Evolutionary conservation across 768 basidiomycete genomes (phyloP), one percentile per base, ranked within the genome.

Genomic region (Tylopilus balloui): DNA sequence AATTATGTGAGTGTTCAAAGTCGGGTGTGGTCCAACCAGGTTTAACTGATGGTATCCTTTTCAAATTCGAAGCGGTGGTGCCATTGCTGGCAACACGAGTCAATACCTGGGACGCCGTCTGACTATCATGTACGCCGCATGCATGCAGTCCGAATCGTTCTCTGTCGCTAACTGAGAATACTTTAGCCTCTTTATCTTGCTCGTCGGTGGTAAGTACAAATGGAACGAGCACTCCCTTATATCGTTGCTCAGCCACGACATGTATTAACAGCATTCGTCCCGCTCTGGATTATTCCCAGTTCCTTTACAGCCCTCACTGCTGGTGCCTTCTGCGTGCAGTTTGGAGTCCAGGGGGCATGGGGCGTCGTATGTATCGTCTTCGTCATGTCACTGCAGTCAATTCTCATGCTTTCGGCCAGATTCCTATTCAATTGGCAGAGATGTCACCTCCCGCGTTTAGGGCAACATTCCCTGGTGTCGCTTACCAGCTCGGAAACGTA

Each of bases 291-390:
- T 56, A 57, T 95, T 7, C 92, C 92, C 3, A 67, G 58, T 6
- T 68, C 75, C 1, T 93, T 93, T 66, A 64, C 77, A 1, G 76
- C 71, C 1, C 82, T 96, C 9, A 61, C 88, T 0, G 89, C 88
- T 0, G 90, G 90, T 9, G 92, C 90, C 1, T 95, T 94, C 70
- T 91, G 79, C 57, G 72, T 92, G 14, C 91, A 93, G 60, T 80
- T 89, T 55, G 89, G 88, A 43, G 88, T 94, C 0, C 92, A 95
- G 64, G 91, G 90, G 2, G 91, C 89, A 31, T 92, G 88, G 88
- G 89, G 89, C 58, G 84, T 90, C 11, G 87, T 90, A 61, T 55
- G 85, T 64, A 47, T 39, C 11, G 6, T 31, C 25, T 34, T 41
- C 6, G 7, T 12, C 24, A 10, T 14, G 0, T 32, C 8, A 19